Percentiles rank a stretch among this genome's conserved stretches.
Evolutionary conservation across 1,139 yeast genomes (phyloP).

Genomic region (Hyphopichia pseudoburtonii): DNA sequence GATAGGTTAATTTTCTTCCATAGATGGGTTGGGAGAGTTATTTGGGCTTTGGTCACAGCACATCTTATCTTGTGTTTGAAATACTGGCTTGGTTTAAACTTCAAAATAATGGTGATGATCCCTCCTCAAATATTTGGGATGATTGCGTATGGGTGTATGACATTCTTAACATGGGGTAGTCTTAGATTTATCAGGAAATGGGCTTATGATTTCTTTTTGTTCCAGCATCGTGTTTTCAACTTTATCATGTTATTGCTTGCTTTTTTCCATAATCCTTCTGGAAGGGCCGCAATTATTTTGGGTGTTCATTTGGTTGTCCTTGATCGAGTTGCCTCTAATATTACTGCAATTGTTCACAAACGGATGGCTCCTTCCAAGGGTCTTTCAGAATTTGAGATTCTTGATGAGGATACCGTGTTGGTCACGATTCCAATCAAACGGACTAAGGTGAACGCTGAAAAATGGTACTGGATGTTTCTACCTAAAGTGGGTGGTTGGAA

Average conservation of each 20-base stretch:
- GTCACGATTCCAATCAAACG: conserved; percentile 35
- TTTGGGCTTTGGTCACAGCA: conserved; percentile 37
- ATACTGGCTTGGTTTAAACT: conserved; percentile 44
- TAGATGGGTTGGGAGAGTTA: conserved; percentile 43
- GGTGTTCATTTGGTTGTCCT: conserved; percentile 47
- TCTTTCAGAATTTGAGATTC: conserved; percentile 34
- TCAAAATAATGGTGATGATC: conserved; percentile 40
- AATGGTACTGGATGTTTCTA: conserved; percentile 31
- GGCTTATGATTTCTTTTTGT: conserved; percentile 45
- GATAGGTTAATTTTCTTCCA: conserved; percentile 42
- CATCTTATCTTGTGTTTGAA: conserved; percentile 34
- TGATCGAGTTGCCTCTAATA: conserved; percentile 39
- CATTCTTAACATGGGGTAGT: conserved; percentile 37
- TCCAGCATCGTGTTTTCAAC: conserved; percentile 43
- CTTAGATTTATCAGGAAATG: conserved; percentile 36
- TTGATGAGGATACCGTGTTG: conserved; percentile 44
- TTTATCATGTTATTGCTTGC: conserved; percentile 46
- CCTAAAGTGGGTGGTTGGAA: conserved; percentile 46
- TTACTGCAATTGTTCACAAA: conserved; percentile 32
- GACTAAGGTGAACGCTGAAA: conserved; percentile 14
- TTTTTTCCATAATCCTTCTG: conserved; percentile 41
- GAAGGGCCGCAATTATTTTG: conserved; percentile 35
- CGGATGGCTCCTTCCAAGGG: conserved; percentile 41
- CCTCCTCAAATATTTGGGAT: conserved; percentile 55
- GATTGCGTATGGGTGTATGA: conserved; percentile 42